phyloP scores from a whole-genome alignment of 129 eudicot species.

The Lactuca sativa region DNA sequence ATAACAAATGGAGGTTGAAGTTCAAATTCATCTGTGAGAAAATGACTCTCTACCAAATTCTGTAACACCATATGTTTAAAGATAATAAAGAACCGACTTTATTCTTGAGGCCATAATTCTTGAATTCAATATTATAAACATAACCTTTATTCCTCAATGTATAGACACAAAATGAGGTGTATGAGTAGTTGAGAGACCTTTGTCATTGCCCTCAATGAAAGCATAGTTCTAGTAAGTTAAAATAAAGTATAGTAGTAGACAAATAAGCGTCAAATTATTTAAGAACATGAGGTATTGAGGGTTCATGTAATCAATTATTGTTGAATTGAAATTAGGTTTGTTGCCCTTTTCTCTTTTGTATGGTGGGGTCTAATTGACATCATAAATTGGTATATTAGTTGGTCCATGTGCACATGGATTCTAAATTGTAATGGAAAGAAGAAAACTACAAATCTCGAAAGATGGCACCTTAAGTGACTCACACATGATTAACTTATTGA shows the following conservation, averaged over 20 bases:
- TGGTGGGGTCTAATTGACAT: conserved; percentile 35
- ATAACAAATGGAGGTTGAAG: background rate
- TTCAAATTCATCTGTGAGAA: conserved; percentile 5
- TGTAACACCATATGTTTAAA: conserved; percentile 21
- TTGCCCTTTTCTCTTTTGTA: conserved; percentile 21
- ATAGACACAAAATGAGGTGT: conserved; percentile 38
- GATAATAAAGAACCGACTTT: background rate
- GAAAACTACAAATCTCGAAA: conserved; percentile 29
- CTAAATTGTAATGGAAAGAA: conserved; percentile 15
- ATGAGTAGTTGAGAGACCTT: conserved; percentile 41
- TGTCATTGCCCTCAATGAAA: conserved; percentile 31
- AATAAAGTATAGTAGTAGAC: conserved; percentile 34
- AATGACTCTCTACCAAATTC: conserved; percentile 17
- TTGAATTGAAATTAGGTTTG: conserved; percentile 25
- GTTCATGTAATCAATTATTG: conserved; percentile 37
- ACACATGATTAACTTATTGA: conserved; percentile 22
- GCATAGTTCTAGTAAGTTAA: conserved; percentile 25
- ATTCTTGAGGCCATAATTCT: background rate
- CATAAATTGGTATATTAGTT: conserved; percentile 42
- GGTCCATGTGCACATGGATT: conserved; percentile 46
- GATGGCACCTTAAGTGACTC: conserved; percentile 38
- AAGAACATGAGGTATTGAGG: conserved; percentile 41
- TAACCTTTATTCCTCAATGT: conserved; percentile 12
- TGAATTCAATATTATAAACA: conserved; percentile 6
- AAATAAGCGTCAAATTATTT: conserved; percentile 29